phyloP scores from a whole-genome alignment of 2,329 filamentous ascomycete species.

The Talaromyces piceae region DNA sequence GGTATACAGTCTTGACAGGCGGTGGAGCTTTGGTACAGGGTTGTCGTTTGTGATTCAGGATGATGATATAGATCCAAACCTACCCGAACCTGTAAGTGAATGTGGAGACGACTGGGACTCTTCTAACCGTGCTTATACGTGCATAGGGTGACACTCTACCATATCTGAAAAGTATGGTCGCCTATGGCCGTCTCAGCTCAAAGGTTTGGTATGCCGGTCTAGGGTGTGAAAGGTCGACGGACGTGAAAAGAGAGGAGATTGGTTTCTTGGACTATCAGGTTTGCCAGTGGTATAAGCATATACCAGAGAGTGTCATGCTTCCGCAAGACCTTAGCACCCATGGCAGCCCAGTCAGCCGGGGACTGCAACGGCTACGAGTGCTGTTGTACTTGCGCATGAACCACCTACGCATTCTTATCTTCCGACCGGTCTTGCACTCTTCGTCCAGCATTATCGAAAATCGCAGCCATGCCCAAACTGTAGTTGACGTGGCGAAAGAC shows the following conservation, averaged over 20 bases:
- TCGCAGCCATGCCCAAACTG: constrained; percentile 62
- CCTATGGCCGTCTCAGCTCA: constrained; percentile 72
- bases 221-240: constrained; percentile 57
- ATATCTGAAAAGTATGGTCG: constrained; percentile 77
- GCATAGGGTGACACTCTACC: constrained; percentile 44
- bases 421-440: constrained; percentile 79
- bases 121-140: constrained; percentile 1
- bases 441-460: constrained; percentile 75
- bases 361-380: constrained; percentile 66
- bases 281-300: constrained; percentile 73
- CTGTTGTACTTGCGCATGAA: constrained; percentile 82
- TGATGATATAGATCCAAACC: constrained; percentile 69
- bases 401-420: constrained; percentile 83
- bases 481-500: constrained; percentile 59
- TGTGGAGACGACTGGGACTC: background rate
- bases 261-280: constrained; percentile 76
- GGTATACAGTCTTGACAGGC: constrained; percentile 73
- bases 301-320: constrained; percentile 59
- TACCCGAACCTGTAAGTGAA: constrained; percentile 69
- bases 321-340: constrained; percentile 44
- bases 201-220: constrained; percentile 80
- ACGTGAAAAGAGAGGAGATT: constrained; percentile 66
- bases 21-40: constrained; percentile 86
- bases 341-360: constrained; percentile 51
- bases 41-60: constrained; percentile 81